phyloP scores from a whole-genome alignment of 768 basidiomycete genomes.

The Lentinula edodes region DNA sequence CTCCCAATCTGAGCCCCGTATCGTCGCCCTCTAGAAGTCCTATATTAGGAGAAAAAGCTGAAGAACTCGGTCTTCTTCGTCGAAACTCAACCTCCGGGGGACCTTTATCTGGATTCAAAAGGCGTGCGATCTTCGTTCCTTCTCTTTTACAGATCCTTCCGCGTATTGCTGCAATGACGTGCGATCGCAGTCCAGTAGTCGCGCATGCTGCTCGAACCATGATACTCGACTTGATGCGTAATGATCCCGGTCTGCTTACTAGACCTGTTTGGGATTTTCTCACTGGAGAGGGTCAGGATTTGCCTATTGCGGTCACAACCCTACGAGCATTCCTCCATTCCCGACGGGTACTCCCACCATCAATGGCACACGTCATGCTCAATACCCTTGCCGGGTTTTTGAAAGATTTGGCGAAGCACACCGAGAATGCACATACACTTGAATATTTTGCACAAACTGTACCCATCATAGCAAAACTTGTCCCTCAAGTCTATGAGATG shows the following conservation, averaged over 20 bases:
- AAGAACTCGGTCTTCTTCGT: conserved; percentile 34
- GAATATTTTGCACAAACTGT: conserved; percentile 48
- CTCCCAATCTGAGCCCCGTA: conserved; percentile 25
- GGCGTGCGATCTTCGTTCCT: conserved; percentile 64
- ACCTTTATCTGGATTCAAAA: conserved; percentile 40
- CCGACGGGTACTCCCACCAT: conserved; percentile 52
- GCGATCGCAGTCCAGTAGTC: conserved; percentile 47
- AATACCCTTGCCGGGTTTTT: conserved; percentile 68
- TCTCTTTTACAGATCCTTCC: conserved; percentile 51
- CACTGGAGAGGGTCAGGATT: conserved; percentile 41
- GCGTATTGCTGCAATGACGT: conserved; percentile 44
- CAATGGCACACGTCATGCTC: conserved; percentile 60
- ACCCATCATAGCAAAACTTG: conserved; percentile 54
- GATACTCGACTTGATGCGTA: conserved; percentile 64
- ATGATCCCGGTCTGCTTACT: conserved; percentile 64
- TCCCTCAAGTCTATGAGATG: conserved; percentile 64
- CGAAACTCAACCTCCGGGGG: conserved; percentile 55
- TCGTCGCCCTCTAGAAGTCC: conserved; percentile 25
- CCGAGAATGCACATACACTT: conserved; percentile 37
- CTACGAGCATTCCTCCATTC: conserved; percentile 54
- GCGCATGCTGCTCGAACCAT: conserved; percentile 52
- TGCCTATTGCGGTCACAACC: conserved; percentile 41
- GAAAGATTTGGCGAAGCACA: conserved; percentile 43
- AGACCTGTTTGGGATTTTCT: conserved; percentile 60
- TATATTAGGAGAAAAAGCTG: conserved; percentile 16